Base-by-base conservation (phyloP, 306 rosid genomes). In the Citrullus amarus region DNA sequence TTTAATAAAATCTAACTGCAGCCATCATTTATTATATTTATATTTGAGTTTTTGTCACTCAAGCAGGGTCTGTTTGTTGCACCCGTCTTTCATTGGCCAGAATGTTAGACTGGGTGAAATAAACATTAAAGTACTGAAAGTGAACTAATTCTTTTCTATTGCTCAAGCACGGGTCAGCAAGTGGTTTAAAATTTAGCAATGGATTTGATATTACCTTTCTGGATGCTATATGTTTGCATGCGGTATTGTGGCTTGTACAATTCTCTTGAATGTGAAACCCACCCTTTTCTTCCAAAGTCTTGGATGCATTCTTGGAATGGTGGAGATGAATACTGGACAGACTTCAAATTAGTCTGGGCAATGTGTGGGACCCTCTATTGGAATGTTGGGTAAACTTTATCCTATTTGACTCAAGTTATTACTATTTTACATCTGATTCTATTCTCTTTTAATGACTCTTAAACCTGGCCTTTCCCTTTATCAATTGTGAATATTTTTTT, bases 401-500 rank as follows among this genome's bases (percentile, higher is more conserved):
- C 57, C 30, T 32, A 74, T n/a, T 46, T 46, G 57, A 74, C 63
- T 74, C 62, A 74, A 51, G 78, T 53, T 74, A 74, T 53, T 74
- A 53, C 30, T 30, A 56, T 74, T 74, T 53, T 54, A 53, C 63
- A 54, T 53, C 34, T 32, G 50, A 54, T 53, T 74, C 6, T 74
- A 5, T 7, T 32, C 34, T 58, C 20, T 48, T 20, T 77, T 80
- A 39, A 20, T 16, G 28, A 79, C 39, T 20, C 57, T 14, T 41
- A 48, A 46, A 46, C 54, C 16, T 43, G 17, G 61, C 58, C 77
- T 62, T 67, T 68, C 39, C 67, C 22, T 50, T 50, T 46, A 17
- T 70, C 56, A n/a, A 77, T 80, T 81, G 76, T 75, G 67, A 76
- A 46, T 80, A 79, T 85, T 73, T 84, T 73, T 84, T 78, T 55